phyloP scores from a whole-genome alignment of 257 asterid genomes.

The Primulina eburnea region DNA sequence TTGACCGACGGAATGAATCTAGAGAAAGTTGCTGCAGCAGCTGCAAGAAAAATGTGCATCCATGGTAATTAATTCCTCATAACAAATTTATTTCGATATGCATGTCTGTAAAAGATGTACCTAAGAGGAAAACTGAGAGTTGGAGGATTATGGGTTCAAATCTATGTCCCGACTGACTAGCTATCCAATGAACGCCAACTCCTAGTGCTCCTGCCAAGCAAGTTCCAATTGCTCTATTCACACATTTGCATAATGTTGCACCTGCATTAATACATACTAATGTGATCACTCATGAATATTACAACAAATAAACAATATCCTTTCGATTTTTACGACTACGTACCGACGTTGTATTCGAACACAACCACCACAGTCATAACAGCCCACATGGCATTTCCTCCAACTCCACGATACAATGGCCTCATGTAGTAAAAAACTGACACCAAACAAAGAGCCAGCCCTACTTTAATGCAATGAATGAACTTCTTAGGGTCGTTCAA shows the following conservation, averaged over 20 bases:
- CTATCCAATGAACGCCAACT: constrained; percentile 89
- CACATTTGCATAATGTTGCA: constrained; percentile 61
- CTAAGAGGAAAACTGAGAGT: constrained; percentile 64
- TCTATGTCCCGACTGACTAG: constrained; percentile 53
- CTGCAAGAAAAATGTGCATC: constrained; percentile 40
- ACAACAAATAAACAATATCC: not conserved
- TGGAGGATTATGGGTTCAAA: constrained; percentile 69
- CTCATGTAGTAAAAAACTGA: constrained; percentile 78
- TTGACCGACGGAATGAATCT: constrained; percentile 76
- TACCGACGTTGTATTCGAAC: constrained; percentile 78
- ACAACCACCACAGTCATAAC: constrained; percentile 86
- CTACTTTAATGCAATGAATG: constrained; percentile 72
- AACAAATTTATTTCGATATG: not conserved
- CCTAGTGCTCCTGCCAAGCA: constrained; percentile 72
- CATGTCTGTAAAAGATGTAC: constrained; percentile 26
- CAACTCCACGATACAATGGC: constrained; percentile 76
- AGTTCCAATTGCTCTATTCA: constrained; percentile 64
- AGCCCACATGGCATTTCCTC: constrained; percentile 91
- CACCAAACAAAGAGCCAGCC: constrained; percentile 66
- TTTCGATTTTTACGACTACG: constrained; percentile 16
- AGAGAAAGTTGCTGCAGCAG: constrained; percentile 74
- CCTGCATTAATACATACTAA: constrained; percentile 36
- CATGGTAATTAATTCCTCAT: constrained; percentile 8
- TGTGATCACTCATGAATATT: not conserved
- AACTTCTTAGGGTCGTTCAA: constrained; percentile 61